phyloP scores from a whole-genome alignment of 2,329 filamentous ascomycete species.

The Emericellopsis cladophorae region DNA sequence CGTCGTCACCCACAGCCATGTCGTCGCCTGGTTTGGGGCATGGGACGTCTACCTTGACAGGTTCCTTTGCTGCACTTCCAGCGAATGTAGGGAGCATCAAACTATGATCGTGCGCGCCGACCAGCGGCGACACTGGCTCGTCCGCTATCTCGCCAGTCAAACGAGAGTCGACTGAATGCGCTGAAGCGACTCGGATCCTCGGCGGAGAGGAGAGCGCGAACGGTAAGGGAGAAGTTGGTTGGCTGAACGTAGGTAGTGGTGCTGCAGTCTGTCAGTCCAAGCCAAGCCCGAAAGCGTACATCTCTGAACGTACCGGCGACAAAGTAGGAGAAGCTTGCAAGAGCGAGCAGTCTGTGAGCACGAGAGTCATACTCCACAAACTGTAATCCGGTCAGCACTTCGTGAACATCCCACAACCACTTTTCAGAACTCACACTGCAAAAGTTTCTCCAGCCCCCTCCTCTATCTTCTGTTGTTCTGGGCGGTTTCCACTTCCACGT shows the following conservation, averaged over 20 bases:
- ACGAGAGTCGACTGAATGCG: conserved; percentile 75
- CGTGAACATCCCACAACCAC: not conserved
- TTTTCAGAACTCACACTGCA: conserved; percentile 56
- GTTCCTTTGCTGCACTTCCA: conserved; percentile 20
- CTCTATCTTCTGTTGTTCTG: conserved; percentile 65
- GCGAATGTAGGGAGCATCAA: conserved; percentile 10
- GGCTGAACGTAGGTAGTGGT: conserved; percentile 29
- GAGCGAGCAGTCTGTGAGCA: conserved; percentile 74
- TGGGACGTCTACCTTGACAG: conserved; percentile 75
- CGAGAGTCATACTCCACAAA: conserved; percentile 96
- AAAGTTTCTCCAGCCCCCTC: conserved; percentile 87
- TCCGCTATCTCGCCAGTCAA: conserved; percentile 60
- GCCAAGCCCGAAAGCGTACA: not conserved
- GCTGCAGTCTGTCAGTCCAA: conserved; percentile 19
- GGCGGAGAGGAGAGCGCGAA: conserved; percentile 62
- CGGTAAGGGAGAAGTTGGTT: conserved; percentile 56
- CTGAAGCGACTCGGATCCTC: conserved; percentile 71
- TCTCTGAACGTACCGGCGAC: conserved; percentile 54
- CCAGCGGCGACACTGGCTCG: conserved; percentile 42
- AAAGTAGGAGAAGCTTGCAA: conserved; percentile 93
- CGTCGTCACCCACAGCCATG: conserved; percentile 75
- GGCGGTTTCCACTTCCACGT: conserved; percentile 95
- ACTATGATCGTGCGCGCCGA: conserved; percentile 22
- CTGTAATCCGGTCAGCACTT: conserved; percentile 26
- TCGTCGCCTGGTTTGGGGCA: conserved; percentile 80